Evolutionary conservation across 1,284 basidiomycete genomes (phyloP), one percentile per base, ranked within the genome.

Genomic region (Volvariella volvacea): DNA sequence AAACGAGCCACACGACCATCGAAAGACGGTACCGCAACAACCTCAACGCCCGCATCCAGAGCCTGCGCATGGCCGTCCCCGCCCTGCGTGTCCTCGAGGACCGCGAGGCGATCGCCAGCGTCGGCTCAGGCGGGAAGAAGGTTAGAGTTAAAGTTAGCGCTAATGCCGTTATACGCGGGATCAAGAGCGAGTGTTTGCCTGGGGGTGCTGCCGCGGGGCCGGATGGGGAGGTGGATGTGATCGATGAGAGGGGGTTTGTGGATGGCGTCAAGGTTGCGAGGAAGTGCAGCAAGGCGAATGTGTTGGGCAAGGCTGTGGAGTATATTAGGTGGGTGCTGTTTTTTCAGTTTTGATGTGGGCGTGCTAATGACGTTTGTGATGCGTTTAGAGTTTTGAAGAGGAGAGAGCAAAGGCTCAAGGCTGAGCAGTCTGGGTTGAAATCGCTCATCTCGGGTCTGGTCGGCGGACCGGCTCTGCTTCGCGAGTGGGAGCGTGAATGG

Each of bases 1-100:
- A 89, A 63, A 89, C 87, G 0, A 89, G 87, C 48, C 91, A 94
- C 61, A 94, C 92, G 8, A 92, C 89, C 19, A 93, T 94, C 52
- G 92, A 94, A 63, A 78, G 92, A 12, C 76, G 92, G 22, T 90
- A 93, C 57, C 79, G 92, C 32, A 92, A 91, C 14, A 93, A 93
- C 61, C 75, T 94, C 47, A 94, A 94, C 57, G 88, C 89, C 9
- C 82, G 90, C 40, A 93, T 94, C 37, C 82, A 86, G 46, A 83
- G 84, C 45, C 70, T 94, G 34, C 82, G 87, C 45, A 78, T 81
- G 55, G 83, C 89, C 8, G 88, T 92, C 1, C 89, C 89, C 1
- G 90, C 89, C 0, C 71, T 92, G 28, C 80, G 86, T 2, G 79
- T 87, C 12, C 69, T 90, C 17, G 76, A 80, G 47, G 76, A 77